A percentile compares a stretch with the other conserved stretches of the same genome.
Conservation (phyloP, 2,329 filamentous ascomycete species). For the Escovopsis sp. region DNA sequence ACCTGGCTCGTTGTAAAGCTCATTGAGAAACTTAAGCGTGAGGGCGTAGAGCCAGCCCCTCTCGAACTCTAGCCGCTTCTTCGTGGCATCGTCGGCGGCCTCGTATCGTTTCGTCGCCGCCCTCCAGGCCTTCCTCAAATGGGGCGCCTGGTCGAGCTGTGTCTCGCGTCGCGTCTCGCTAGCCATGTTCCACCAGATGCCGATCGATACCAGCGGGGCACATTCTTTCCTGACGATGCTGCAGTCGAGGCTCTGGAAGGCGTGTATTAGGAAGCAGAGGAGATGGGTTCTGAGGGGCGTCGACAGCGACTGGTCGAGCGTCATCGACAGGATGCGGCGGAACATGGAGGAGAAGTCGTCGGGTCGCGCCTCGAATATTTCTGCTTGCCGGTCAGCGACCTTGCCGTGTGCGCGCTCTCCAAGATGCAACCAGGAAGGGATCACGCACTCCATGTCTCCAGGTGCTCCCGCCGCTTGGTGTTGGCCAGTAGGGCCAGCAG, state of each 20-base stretch:
- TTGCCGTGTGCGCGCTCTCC: not conserved
- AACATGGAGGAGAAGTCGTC: slow-evolving; percentile 81
- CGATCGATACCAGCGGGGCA: slow-evolving; percentile 84
- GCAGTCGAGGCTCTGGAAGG: slow-evolving; percentile 88
- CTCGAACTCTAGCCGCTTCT: slow-evolving; percentile 76
- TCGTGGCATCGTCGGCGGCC: slow-evolving; percentile 61
- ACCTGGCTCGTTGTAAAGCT: slow-evolving; percentile 45
- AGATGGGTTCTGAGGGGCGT: slow-evolving; percentile 60
- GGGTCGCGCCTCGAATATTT: slow-evolving; percentile 59
- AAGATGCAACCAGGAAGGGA: not conserved
- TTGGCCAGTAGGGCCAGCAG: slow-evolving; percentile 75
- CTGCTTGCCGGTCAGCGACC: slow-evolving; percentile 24
- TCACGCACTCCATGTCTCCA: slow-evolving; percentile 67
- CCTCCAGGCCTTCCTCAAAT: slow-evolving; percentile 80
- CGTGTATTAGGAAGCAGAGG: slow-evolving; percentile 76
- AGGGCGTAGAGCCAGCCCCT: slow-evolving; percentile 85
- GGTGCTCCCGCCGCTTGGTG: slow-evolving; percentile 72
- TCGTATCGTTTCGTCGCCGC: slow-evolving; percentile 77
- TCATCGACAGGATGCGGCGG: slow-evolving; percentile 77
- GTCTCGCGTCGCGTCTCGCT: slow-evolving; percentile 59
- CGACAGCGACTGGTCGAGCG: slow-evolving; percentile 53
- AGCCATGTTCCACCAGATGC: slow-evolving; percentile 87
- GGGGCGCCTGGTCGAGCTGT: slow-evolving; percentile 55
- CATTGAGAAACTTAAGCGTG: slow-evolving; percentile 64
- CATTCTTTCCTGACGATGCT: slow-evolving; percentile 87